Evolutionary conservation across 805 yeast species (phyloP), one percentile per base, ranked within the genome.

Genomic region (Saturnispora dispora): DNA sequence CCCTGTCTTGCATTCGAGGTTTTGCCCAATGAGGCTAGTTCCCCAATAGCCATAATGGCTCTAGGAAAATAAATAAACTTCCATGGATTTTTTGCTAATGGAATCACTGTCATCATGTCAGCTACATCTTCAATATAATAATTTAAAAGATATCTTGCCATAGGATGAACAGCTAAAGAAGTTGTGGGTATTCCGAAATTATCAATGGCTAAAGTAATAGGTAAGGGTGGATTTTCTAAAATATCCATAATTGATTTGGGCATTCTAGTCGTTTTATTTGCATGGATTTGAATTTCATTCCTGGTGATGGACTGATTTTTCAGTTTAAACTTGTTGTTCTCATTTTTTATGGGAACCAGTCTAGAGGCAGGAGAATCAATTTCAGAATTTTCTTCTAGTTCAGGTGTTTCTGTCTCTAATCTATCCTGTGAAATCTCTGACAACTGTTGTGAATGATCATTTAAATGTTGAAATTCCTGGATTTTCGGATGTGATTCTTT

Each of bases 1-100:
- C 95, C 88, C 61, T 85, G 82, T 56, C 88, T 77, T 6, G 95
- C 88, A 53, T 79, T 76, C 1, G 90, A 77, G 0, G 95, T 85
- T 48, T 71, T 71, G 0, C 96, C 96, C 40, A 82, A 64, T 2
- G 89, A 82, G 27, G 82, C 77, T 25, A 87, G 67, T 61, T 88
- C 96, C 4, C 96, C 96, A 25, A 88, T 71, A 0, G 95, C 95
- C 71, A 78, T 73, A 32, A 85, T 66, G 1, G 95, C 96, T 47
- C 93, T 67, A 0, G 96, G 95, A 54, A 88, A 81, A 65, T 86
- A 88, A n/a, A 87, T 79, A 2, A 84, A 81, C 59, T 83, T 84
- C 96, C 96, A 88, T 0, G 96, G 95, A 62, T 86, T 88, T 55
- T 83, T 85, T 0, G 85, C 79, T 23, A 79, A 65, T 1, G 83